Evolutionary conservation across 2,329 filamentous ascomycete species (phyloP).

Genomic region (Penicillium thymicola): DNA sequence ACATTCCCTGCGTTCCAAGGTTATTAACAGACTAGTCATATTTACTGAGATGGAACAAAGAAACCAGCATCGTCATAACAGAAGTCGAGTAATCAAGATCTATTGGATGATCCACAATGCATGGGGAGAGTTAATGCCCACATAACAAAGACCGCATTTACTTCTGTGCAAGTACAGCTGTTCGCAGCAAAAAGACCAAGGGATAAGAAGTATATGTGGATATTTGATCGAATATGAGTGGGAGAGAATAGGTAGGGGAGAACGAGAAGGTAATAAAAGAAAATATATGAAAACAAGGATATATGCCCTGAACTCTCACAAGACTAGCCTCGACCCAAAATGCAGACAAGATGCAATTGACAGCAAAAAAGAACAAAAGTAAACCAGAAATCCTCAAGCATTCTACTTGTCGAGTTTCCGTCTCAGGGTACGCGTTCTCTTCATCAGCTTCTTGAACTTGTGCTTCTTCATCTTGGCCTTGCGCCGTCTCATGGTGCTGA

Average conservation of each 20-base stretch:
- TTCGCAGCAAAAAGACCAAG: background rate
- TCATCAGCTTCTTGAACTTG: constrained; percentile 99
- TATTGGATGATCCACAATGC: constrained; percentile 17
- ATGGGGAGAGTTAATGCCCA: constrained; percentile 2
- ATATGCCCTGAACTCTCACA: constrained; percentile 23
- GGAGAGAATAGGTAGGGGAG: constrained; percentile 7
- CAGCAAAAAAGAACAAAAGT: constrained; percentile 9
- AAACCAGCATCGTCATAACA: background rate
- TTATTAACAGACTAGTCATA: background rate
- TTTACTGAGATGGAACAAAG: background rate
- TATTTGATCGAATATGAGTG: constrained; percentile 20
- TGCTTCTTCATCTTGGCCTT: constrained; percentile 99
- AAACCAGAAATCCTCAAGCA: constrained; percentile 11
- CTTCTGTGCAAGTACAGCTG: background rate
- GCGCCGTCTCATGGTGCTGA: constrained; percentile 87
- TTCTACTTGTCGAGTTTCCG: constrained; percentile 69
- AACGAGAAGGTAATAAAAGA: constrained; percentile 13
- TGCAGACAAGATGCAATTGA: constrained; percentile 24
- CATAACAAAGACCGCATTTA: constrained; percentile 1
- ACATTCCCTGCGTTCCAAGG: constrained; percentile 4
- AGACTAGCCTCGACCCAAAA: constrained; percentile 17
- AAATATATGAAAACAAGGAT: constrained; percentile 17
- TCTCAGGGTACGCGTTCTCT: constrained; percentile 80
- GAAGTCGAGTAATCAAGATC: constrained; percentile 13
- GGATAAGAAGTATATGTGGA: constrained; percentile 13